Evolutionary conservation across 495 filamentous ascomycete species (phyloP), one percentile per base, ranked within the genome.

Genomic region (Lophiostoma macrostomum): DNA sequence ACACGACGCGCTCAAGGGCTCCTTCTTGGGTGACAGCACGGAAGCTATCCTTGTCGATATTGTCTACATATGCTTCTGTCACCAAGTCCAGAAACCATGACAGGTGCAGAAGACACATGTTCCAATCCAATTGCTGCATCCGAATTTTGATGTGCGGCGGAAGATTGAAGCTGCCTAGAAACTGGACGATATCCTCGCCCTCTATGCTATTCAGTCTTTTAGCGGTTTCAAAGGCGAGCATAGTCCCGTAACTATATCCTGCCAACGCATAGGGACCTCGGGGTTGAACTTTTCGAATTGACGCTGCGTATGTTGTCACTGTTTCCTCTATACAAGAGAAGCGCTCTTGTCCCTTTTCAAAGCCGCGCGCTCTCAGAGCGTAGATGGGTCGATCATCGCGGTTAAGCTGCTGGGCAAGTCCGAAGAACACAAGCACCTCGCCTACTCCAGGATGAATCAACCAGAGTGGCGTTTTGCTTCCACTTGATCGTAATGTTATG

Each of bases 371-470:
- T 1, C 80, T 74, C 10, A 84, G 48, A 0, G 76, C 80, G 53
- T 78, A 76, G 16, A 82, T 66, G 0, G 76, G 74, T 0, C 80
- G 78, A 44, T 79, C 73, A 7, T 13, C 7, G n/a, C n/a, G n/a
- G 11, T 60, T 48, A 27, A 80, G 46, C 40, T 72, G 65, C 3
- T 75, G 60, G 8, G 73, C 71, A 1, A 84, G 62, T 18, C 66
- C 63, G 16, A 82, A 60, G 62, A 83, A 84, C 35, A 82, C 73
- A 1, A 83, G 68, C 0, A 81, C 66, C 42, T 82, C 80, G 11
- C 78, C 79, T 1, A 76, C 69, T 3, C 80, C 79, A 0, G 80
- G 79, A 50, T 83, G 80, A 2, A 83, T 60, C 5, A 81, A 71
- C 69, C 73, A 83, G 5, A 82, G 73, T 0, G 80, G 78, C 0